Conservation (phyloP, 192 early-diverging fungal species). For the Dissophora globulifera region DNA sequence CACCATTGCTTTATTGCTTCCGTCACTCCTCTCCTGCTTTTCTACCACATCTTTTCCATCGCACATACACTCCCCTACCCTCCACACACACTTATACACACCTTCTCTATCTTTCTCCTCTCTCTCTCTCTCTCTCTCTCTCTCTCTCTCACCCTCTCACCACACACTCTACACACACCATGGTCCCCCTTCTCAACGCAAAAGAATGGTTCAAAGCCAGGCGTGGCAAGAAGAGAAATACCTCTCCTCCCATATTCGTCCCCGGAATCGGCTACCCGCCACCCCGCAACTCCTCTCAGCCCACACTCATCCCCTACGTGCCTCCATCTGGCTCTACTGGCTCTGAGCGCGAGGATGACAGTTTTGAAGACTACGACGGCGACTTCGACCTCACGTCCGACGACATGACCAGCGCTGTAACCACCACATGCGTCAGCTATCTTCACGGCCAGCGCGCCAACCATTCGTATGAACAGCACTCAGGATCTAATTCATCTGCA, state of each 20-base stretch:
- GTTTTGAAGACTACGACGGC: background rate
- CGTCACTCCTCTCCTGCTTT: background rate
- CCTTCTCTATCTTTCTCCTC: background rate
- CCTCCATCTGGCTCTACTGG: no score
- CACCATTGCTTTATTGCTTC: background rate
- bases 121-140: background rate
- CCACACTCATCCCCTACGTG: conserved; percentile 9
- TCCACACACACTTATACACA: no score
- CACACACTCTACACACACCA: background rate
- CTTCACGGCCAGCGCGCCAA: background rate
- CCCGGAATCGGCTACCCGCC: conserved; percentile 19
- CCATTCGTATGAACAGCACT: background rate
- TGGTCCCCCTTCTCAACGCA: conserved; percentile 16
- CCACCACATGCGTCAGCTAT: conserved; percentile 1
- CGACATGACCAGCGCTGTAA: background rate
- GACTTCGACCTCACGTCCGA: background rate
- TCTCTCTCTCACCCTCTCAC: background rate
- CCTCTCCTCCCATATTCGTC: background rate
- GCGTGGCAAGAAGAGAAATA: conserved; percentile 8
- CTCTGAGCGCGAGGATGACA: no score
- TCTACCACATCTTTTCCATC: no score
- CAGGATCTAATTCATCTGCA: no score
- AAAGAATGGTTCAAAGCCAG: conserved; percentile 21
- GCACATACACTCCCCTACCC: no score
- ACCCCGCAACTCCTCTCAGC: conserved; percentile 6